Evolutionary conservation across 495 filamentous ascomycete genomes (phyloP).

Genomic region (Daldinia bambusicola): DNA sequence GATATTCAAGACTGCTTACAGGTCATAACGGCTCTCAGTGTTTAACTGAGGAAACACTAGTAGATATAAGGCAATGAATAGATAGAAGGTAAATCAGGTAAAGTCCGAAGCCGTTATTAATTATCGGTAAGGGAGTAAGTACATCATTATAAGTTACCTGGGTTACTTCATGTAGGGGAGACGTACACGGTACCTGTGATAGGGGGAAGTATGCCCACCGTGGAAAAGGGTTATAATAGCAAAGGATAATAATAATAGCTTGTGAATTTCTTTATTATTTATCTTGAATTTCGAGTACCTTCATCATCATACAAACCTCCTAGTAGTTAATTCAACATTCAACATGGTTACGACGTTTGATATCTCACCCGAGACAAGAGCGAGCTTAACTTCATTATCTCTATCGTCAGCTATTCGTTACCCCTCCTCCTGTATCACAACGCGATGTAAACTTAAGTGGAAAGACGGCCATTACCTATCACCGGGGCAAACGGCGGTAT

Average conservation of each 20-base stretch:
- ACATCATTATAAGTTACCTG: too few relatives aligned
- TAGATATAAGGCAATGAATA: slow-evolving; percentile 7
- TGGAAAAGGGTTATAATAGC: too few relatives aligned
- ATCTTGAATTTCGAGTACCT: neutral
- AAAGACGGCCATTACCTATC: neutral
- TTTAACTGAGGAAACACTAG: neutral
- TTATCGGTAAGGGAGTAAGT: too few relatives aligned
- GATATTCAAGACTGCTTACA: neutral
- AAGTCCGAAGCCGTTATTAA: too few relatives aligned
- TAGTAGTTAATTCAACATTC: neutral
- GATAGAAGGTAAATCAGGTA: too few relatives aligned
- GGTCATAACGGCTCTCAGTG: neutral
- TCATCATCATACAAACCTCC: neutral
- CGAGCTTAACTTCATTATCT: neutral
- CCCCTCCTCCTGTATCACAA: neutral
- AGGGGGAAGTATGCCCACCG: too few relatives aligned
- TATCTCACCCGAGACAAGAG: neutral
- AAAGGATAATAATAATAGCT: too few relatives aligned
- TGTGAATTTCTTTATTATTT: neutral
- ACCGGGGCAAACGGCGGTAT: slow-evolving; percentile 3
- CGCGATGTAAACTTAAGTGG: neutral
- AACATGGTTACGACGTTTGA: neutral
- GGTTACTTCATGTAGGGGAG: too few relatives aligned
- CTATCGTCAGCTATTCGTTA: neutral
- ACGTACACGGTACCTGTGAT: too few relatives aligned